These are phyloP conservation scores for Boletus fagicola DNA, from an alignment of 768 basidiomycete genomes.

Conservation along the genomic window DNA sequence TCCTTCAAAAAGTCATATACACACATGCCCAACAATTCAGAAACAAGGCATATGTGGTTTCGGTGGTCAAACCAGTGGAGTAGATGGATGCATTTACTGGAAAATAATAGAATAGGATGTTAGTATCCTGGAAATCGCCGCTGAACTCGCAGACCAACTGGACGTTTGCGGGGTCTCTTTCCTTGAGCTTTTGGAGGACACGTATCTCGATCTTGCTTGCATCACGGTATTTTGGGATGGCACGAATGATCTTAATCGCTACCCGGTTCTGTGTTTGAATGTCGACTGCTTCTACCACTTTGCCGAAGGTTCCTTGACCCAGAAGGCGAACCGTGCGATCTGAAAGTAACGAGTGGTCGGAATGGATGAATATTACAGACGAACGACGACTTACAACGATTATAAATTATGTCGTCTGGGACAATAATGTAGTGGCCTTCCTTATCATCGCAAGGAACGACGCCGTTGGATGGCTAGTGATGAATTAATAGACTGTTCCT, in stretches of 20 bases:
- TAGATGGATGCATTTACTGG: slow-evolving; percentile 96
- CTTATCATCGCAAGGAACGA: slow-evolving; percentile 88
- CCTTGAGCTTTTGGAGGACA: slow-evolving; percentile 87
- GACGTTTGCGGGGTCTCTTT: slow-evolving; percentile 81
- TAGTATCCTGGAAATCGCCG: slow-evolving; percentile 22
- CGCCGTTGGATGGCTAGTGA: slow-evolving; percentile 59
- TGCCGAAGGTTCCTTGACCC: slow-evolving; percentile 98
- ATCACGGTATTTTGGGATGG: slow-evolving; percentile 98
- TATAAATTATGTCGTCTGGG: slow-evolving; percentile 83
- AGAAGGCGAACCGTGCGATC: slow-evolving; percentile 90
- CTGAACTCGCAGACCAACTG: slow-evolving; percentile 57
- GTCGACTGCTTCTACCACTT: slow-evolving; percentile 94
- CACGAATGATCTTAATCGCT: slow-evolving; percentile 98
- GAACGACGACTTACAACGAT: slow-evolving; percentile 62
- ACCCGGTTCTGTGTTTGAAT: slow-evolving; percentile 71
- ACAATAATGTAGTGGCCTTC: slow-evolving; percentile 98
- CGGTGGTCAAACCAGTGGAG: slow-evolving; percentile 94
- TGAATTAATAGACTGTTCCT: slow-evolving; percentile 29
- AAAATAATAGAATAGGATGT: slow-evolving; percentile 1
- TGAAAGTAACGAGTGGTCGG: slow-evolving; percentile 35
- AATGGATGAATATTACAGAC: slow-evolving; percentile 1
- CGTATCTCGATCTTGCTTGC: slow-evolving; percentile 98
- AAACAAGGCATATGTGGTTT: slow-evolving; percentile 97
- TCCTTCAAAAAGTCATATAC: slow-evolving; percentile 99
- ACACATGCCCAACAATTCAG: slow-evolving; percentile 93